These are phyloP conservation scores for Avena insularis DNA, from an alignment of 176 grass and related monocot species.

Conservation along the genomic window DNA sequence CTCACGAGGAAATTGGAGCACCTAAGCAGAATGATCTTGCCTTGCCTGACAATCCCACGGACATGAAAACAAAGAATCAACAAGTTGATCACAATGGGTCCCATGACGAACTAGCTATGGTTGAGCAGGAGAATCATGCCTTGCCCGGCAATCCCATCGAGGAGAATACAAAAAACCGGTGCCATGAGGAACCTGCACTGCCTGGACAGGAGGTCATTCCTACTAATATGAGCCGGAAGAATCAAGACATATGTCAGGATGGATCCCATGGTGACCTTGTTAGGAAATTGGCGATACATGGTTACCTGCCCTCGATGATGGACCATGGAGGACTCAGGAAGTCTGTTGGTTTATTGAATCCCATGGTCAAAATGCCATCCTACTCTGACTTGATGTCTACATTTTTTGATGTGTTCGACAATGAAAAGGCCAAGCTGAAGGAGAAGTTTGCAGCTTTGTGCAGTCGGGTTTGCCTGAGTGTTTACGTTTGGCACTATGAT, in stretches of 20 bases:
- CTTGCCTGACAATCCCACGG: background rate
- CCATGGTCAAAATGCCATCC: conserved; percentile 33
- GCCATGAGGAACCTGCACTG: conserved; percentile 3
- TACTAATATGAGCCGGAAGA: background rate
- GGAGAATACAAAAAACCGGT: background rate
- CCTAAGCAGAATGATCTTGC: conserved; percentile 26
- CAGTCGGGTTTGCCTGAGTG: conserved; percentile 39
- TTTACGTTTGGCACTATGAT: conserved; percentile 44
- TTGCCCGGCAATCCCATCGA: conserved; percentile 4
- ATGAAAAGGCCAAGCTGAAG: conserved; percentile 41
- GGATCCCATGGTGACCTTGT: conserved; percentile 23
- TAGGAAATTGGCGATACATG: conserved; percentile 39
- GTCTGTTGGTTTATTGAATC: conserved; percentile 40
- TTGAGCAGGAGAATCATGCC: conserved; percentile 13
- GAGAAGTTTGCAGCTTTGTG: conserved; percentile 18
- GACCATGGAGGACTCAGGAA: conserved; percentile 34
- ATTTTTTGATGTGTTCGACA: conserved; percentile 19
- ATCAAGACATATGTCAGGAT: background rate
- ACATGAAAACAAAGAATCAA: background rate
- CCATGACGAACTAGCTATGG: background rate
- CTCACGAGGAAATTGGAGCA: background rate
- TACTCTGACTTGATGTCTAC: conserved; percentile 16
- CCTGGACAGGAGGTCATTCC: conserved; percentile 2
- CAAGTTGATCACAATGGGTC: conserved; percentile 21
- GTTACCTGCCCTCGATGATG: conserved; percentile 40